These are phyloP conservation scores for Prunus yedoensis DNA, from an alignment of 331 rosid species.

Conservation along the genomic window DNA sequence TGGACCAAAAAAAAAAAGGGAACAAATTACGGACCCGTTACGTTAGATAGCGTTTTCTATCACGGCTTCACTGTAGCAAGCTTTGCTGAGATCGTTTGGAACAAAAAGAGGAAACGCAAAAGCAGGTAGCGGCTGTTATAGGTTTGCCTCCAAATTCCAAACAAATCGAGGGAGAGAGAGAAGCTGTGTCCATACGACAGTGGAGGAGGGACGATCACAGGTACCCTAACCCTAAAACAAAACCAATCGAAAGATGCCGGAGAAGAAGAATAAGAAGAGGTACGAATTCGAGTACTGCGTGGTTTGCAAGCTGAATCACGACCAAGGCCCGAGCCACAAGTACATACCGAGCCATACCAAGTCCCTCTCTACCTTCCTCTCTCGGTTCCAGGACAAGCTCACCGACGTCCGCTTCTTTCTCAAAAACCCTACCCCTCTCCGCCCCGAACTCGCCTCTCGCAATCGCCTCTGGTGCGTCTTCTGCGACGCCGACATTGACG, in stretches of 20 bases:
- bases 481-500: slow-evolving; percentile 59
- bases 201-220: slow-evolving; percentile 30
- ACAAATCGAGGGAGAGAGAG: neutral
- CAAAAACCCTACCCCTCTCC: slow-evolving; percentile 47
- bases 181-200: slow-evolving; percentile 4
- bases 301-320: slow-evolving; percentile 70
- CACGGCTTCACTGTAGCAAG: no score
- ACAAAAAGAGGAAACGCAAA: neutral
- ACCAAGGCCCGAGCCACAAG: slow-evolving; percentile 82
- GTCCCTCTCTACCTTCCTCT: slow-evolving; percentile 67
- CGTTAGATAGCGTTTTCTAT: no score
- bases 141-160: slow-evolving; percentile 3
- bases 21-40: no score
- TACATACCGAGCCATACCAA: slow-evolving; percentile 80
- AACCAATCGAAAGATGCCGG: neutral
- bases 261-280: slow-evolving; percentile 30
- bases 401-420: slow-evolving; percentile 66
- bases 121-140: neutral
- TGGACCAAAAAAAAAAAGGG: no score
- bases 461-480: slow-evolving; percentile 84
- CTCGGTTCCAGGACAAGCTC: slow-evolving; percentile 66
- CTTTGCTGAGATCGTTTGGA: no score
- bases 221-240: slow-evolving; percentile 26
- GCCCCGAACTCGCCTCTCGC: slow-evolving; percentile 49
- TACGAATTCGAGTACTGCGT: slow-evolving; percentile 72